Percentiles rank a stretch among this genome's conserved stretches.
Conservation (phyloP, 1,284 basidiomycete genomes). For the Pisolithus thermaeus region DNA sequence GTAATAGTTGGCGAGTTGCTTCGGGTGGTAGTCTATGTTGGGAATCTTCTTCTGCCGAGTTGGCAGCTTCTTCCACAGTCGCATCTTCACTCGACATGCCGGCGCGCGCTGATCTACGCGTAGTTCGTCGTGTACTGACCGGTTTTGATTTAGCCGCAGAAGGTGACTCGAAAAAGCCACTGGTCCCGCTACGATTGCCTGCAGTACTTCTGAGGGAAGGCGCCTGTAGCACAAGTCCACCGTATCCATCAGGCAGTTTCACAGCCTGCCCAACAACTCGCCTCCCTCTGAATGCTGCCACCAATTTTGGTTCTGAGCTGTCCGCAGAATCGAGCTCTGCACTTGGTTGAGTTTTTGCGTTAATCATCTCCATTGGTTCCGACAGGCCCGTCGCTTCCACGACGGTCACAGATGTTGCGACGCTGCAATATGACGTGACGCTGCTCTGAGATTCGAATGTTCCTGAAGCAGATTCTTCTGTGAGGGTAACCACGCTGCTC, state of each 20-base stretch:
- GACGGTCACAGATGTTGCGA: slow-evolving; percentile 8
- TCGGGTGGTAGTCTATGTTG: slow-evolving; percentile 8
- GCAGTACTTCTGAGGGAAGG: slow-evolving; percentile 21
- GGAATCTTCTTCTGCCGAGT: slow-evolving; percentile 20
- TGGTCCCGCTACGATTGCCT: slow-evolving; percentile 11
- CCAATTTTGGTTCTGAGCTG: slow-evolving; percentile 33
- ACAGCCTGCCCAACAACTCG: slow-evolving; percentile 61
- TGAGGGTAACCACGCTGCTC: slow-evolving; percentile 13
- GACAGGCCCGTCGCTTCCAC: neutral
- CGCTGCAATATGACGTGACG: neutral
- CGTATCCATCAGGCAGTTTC: slow-evolving; percentile 58
- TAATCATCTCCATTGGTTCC: slow-evolving; percentile 5
- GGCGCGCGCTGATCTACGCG: slow-evolving; percentile 6
- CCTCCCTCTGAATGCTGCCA: slow-evolving; percentile 68
- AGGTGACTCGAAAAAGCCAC: slow-evolving; percentile 1
- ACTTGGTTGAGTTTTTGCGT: slow-evolving; percentile 9
- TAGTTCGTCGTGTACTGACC: neutral
- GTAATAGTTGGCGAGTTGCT: slow-evolving; percentile 34
- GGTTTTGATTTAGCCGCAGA: slow-evolving; percentile 6
- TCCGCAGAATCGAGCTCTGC: neutral
- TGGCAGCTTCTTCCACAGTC: slow-evolving; percentile 14
- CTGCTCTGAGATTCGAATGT: slow-evolving; percentile 6
- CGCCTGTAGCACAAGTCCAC: slow-evolving; percentile 52
- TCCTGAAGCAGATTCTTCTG: neutral
- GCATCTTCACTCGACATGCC: slow-evolving; percentile 11